phyloP scores from a whole-genome alignment of 2,329 filamentous ascomycete genomes.

The Fusarium penzigii region DNA sequence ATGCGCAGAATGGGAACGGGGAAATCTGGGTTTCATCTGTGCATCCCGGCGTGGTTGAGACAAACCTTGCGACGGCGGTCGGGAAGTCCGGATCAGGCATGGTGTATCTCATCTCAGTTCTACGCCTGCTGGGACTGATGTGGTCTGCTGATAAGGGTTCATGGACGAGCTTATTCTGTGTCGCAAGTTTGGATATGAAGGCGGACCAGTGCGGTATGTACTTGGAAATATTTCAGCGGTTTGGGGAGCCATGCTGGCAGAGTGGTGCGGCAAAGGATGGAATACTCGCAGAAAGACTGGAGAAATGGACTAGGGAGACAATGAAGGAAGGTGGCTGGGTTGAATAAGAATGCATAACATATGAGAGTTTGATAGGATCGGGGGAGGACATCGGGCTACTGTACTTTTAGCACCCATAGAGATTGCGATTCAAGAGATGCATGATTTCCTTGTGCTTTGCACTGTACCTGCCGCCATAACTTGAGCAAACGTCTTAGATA shows the following conservation, averaged over 20 bases:
- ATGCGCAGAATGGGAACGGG: not conserved
- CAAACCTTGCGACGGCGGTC: not conserved
- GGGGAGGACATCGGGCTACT: too few species aligned
- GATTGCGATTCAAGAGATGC: too few species aligned
- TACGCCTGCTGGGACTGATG: not conserved
- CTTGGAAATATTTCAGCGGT: conserved; percentile 8
- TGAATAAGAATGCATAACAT: too few species aligned
- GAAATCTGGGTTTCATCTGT: conserved; percentile 18
- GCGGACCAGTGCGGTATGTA: conserved; percentile 15
- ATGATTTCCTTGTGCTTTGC: too few species aligned
- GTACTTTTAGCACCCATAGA: too few species aligned
- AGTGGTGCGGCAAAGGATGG: conserved; percentile 13
- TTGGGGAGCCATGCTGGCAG: conserved; percentile 16
- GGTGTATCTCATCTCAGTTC: not conserved
- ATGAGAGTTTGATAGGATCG: too few species aligned
- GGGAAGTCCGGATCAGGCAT: not conserved
- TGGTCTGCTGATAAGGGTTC: conserved; percentile 14
- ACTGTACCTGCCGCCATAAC: too few species aligned
- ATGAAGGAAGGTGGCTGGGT: conserved; percentile 14
- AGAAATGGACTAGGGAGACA: conserved; percentile 14
- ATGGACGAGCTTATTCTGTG: conserved; percentile 21
- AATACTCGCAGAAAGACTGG: conserved; percentile 10
- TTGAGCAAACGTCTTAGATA: too few species aligned
- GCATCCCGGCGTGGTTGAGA: conserved; percentile 18
- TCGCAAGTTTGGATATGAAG: conserved; percentile 12